These are phyloP conservation scores for Yamadazyma tumulicola DNA, from an alignment of 805 yeast genomes.

Conservation along the genomic window DNA sequence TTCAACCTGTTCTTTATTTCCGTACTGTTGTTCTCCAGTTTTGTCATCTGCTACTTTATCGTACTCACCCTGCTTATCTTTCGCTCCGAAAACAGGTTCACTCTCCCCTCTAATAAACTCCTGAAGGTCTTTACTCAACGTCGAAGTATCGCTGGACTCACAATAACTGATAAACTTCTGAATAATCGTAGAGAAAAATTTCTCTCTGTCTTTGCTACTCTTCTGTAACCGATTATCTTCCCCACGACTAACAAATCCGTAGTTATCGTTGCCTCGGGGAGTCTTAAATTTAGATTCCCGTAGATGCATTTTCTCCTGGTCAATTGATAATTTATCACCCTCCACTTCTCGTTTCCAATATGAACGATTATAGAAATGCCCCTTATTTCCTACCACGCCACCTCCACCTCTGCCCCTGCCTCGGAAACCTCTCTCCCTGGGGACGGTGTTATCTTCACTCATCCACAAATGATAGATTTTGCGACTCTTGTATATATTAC, in stretches of 20 bases:
- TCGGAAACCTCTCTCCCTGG: not conserved
- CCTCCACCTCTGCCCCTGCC: conserved; percentile 1
- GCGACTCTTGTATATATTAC: not conserved
- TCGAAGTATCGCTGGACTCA: conserved; percentile 9
- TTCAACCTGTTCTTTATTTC: not conserved
- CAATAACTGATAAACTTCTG: conserved; percentile 27
- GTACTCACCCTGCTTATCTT: too few relatives aligned
- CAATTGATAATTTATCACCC: not conserved
- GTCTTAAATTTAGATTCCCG: conserved; percentile 10
- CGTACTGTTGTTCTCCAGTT: too few relatives aligned
- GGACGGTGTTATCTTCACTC: not conserved
- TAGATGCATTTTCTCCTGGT: conserved; percentile 2
- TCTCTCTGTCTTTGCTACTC: conserved; percentile 39
- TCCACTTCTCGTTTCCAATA: not conserved
- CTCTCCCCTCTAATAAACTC: too few relatives aligned
- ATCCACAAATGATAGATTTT: not conserved
- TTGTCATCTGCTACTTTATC: conserved; percentile 2
- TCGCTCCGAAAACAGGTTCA: too few relatives aligned
- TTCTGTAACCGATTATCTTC: conserved; percentile 48
- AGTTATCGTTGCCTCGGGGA: conserved; percentile 19
- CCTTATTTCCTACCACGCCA: not conserved
- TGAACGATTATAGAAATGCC: not conserved
- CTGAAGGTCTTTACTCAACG: conserved; percentile 5
- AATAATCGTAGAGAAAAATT: conserved; percentile 37
- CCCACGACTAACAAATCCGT: conserved; percentile 61